These are phyloP conservation scores for Colletotrichum coccodes DNA, from an alignment of 2,329 filamentous ascomycete species.

Conservation along the genomic window DNA sequence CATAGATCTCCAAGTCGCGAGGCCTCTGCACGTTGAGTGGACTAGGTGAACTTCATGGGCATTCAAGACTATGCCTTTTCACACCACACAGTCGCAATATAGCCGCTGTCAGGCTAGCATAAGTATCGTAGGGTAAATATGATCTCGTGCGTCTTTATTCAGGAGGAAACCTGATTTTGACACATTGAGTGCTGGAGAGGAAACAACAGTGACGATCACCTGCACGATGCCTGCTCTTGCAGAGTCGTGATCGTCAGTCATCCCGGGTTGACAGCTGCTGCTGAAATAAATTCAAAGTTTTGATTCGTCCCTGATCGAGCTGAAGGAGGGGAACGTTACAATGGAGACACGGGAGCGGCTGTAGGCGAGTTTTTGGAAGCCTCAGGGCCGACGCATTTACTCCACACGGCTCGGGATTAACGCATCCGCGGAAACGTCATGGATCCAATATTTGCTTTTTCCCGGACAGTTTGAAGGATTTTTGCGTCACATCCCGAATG, in stretches of 20 bases:
- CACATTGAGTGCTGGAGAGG: background rate
- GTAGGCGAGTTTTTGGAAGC: background rate
- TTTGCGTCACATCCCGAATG: background rate
- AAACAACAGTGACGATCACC: background rate
- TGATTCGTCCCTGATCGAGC: background rate
- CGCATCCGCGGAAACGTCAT: constrained; percentile 5
- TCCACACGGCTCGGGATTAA: background rate
- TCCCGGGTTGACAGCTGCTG: background rate
- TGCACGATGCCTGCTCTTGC: background rate
- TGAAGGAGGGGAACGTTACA: constrained; percentile 17
- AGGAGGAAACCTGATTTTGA: background rate
- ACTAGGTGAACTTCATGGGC: background rate
- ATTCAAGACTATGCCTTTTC: too few species aligned
- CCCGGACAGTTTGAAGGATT: background rate
- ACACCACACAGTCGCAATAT: too few species aligned
- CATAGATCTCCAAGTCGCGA: background rate
- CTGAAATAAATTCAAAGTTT: background rate
- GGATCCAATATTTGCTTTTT: background rate
- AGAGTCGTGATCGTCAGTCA: background rate
- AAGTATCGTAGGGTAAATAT: too few species aligned
- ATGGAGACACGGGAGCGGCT: background rate
- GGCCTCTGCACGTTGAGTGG: background rate
- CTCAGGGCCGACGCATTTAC: background rate
- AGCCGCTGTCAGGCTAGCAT: too few species aligned
- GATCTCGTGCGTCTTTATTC: too few species aligned